Evolutionary conservation across 2,329 filamentous ascomycete species (phyloP).

Genomic region (Ophiostoma sp.): DNA sequence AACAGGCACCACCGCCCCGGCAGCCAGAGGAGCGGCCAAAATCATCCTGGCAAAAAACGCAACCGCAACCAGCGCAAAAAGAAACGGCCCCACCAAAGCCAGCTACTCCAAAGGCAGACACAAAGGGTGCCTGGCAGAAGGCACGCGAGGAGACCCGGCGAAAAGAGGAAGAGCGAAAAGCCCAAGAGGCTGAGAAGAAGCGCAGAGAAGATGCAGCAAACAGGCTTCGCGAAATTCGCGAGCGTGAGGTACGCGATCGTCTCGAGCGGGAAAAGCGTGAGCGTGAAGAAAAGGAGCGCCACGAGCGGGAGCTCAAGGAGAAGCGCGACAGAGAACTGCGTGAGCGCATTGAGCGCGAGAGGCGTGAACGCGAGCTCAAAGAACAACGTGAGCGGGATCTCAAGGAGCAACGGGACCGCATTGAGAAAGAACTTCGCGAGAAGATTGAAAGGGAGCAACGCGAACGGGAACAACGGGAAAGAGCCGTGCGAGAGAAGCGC

Average conservation of each 20-base stretch:
- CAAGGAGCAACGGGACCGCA: conserved; percentile 38
- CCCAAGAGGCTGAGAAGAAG: conserved; percentile 56
- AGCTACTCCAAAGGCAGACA: conserved; percentile 33
- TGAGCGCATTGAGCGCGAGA: conserved; percentile 32
- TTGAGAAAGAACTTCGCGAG: conserved; percentile 33
- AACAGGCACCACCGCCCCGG: not conserved
- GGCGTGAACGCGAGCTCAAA: conserved; percentile 28
- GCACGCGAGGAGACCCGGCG: conserved; percentile 61
- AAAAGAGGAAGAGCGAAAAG: conserved; percentile 59
- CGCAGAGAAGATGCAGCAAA: conserved; percentile 52
- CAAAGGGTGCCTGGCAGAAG: conserved; percentile 59
- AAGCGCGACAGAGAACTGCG: conserved; percentile 29
- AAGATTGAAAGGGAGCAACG: conserved; percentile 31
- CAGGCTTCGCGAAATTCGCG: conserved; percentile 33
- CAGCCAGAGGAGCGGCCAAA: conserved; percentile 29
- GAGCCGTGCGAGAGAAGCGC: conserved; percentile 30
- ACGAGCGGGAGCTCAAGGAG: conserved; percentile 8
- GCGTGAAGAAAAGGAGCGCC: conserved; percentile 33
- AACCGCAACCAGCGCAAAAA: conserved; percentile 24
- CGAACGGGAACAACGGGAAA: conserved; percentile 34
- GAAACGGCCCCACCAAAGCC: conserved; percentile 26
- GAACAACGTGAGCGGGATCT: conserved; percentile 28
- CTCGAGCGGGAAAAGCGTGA: conserved; percentile 32
- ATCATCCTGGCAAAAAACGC: conserved; percentile 28
- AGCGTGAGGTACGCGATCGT: conserved; percentile 35